Conservation (phyloP, 2,329 filamentous ascomycete genomes). For the Trichoderma atrobrunneum region DNA sequence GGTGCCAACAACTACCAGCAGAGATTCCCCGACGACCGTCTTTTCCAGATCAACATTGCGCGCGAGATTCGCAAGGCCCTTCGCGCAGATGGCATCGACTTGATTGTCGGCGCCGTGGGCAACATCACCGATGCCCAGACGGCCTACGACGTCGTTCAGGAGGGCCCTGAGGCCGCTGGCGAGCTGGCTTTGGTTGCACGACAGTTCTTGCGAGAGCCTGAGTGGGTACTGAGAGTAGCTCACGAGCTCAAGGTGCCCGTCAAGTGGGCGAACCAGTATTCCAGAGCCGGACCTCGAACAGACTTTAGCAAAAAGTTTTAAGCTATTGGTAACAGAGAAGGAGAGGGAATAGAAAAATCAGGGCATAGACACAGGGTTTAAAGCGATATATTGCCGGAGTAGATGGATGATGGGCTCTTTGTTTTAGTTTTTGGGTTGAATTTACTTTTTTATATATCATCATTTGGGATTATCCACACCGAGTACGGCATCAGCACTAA, state of each 20-base stretch:
- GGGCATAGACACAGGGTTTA: neutral
- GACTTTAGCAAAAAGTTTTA: conserved; percentile 19
- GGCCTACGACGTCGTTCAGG: conserved; percentile 59
- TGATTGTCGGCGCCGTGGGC: conserved; percentile 74
- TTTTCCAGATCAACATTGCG: conserved; percentile 74
- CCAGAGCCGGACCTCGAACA: conserved; percentile 30
- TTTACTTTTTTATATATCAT: neutral
- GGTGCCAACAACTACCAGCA: conserved; percentile 67
- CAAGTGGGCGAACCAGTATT: conserved; percentile 68
- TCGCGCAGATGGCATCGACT: conserved; percentile 42
- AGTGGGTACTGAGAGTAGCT: conserved; percentile 71
- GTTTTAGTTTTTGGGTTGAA: neutral
- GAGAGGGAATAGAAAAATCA: neutral
- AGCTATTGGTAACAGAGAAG: neutral
- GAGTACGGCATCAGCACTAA: neutral
- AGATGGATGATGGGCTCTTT: neutral
- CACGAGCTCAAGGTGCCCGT: conserved; percentile 69
- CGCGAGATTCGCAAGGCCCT: conserved; percentile 67
- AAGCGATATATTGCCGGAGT: neutral
- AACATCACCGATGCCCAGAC: conserved; percentile 66
- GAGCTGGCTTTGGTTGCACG: conserved; percentile 74
- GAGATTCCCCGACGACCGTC: conserved; percentile 59
- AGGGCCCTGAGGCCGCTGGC: conserved; percentile 36
- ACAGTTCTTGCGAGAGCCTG: conserved; percentile 79
- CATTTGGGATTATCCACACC: neutral